A percentile compares a stretch with the other conserved stretches of the same genome.
These are phyloP conservation scores for Naematelia encephala DNA, from an alignment of 768 basidiomycete genomes.

Conservation along the genomic window DNA sequence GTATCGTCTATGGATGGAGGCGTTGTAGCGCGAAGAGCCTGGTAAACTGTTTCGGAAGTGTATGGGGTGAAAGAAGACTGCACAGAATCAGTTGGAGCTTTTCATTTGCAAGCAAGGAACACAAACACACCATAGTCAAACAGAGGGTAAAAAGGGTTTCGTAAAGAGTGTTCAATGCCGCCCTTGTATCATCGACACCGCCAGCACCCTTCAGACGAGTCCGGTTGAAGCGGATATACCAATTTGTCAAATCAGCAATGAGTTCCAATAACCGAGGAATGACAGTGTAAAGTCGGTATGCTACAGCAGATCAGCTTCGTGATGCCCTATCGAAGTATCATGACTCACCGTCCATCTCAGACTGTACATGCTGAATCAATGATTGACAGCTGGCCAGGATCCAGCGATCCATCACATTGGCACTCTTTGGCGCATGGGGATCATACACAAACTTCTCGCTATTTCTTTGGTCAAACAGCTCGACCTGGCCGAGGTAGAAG, in stretches of 20 bases:
- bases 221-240: conserved; percentile 99
- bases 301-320: conserved; percentile 25
- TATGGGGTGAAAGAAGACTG: conserved; percentile 98
- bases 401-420: conserved; percentile 98
- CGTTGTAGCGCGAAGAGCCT: conserved; percentile 80
- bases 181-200: conserved; percentile 76
- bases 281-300: conserved; percentile 95
- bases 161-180: conserved; percentile 91
- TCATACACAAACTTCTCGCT: conserved; percentile 80
- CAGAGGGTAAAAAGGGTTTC: conserved; percentile 92
- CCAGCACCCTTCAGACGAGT: conserved; percentile 92
- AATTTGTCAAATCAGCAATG: conserved; percentile 94
- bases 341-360: conserved; percentile 79
- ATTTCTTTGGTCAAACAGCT: conserved; percentile 74
- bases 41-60: conserved; percentile 94
- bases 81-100: neutral
- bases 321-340: neutral
- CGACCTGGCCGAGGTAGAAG: conserved; percentile 95
- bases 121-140: conserved; percentile 75
- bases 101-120: neutral
- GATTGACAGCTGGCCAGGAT: conserved; percentile 97
- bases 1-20: conserved; percentile 56
- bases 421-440: conserved; percentile 73
- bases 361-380: conserved; percentile 80
- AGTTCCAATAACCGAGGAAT: conserved; percentile 90